Percentiles rank a stretch among this genome's conserved stretches.
Evolutionary conservation across 2,329 filamentous ascomycete species (phyloP).

Genomic region (Helotiales sp.): DNA sequence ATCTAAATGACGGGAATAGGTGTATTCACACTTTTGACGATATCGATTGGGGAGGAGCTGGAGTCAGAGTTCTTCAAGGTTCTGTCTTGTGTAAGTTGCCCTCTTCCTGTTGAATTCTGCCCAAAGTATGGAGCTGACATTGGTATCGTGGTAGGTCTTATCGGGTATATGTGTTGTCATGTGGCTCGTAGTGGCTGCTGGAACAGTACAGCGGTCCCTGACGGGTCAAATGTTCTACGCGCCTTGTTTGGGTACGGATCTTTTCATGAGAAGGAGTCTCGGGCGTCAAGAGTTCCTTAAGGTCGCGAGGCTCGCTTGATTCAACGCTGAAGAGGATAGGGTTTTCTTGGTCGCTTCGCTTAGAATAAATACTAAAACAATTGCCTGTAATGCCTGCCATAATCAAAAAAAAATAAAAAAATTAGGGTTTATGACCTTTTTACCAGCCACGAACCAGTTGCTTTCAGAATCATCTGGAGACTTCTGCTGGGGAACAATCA

Average conservation of each 20-base stretch:
- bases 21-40: conserved; percentile 4
- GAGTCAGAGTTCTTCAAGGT: conserved; percentile 1
- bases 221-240: conserved; percentile 57
- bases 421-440: too few species aligned
- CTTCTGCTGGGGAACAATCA: too few species aligned
- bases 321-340: too few species aligned
- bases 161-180: conserved; percentile 1
- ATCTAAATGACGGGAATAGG: too few species aligned
- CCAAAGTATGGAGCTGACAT: not conserved
- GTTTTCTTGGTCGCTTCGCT: too few species aligned
- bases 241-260: conserved; percentile 47
- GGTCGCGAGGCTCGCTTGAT: too few species aligned
- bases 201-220: conserved; percentile 54
- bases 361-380: too few species aligned
- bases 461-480: too few species aligned
- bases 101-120: not conserved
- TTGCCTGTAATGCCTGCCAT: too few species aligned
- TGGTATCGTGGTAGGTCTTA: not conserved
- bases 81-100: not conserved
- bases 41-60: not conserved
- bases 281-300: not conserved
- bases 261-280: not conserved
- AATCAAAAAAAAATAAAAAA: too few species aligned
- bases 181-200: conserved; percentile 51
- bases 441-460: too few species aligned